phyloP scores from a whole-genome alignment of 169 alveolate genomes.

The Plasmodium fragile region DNA sequence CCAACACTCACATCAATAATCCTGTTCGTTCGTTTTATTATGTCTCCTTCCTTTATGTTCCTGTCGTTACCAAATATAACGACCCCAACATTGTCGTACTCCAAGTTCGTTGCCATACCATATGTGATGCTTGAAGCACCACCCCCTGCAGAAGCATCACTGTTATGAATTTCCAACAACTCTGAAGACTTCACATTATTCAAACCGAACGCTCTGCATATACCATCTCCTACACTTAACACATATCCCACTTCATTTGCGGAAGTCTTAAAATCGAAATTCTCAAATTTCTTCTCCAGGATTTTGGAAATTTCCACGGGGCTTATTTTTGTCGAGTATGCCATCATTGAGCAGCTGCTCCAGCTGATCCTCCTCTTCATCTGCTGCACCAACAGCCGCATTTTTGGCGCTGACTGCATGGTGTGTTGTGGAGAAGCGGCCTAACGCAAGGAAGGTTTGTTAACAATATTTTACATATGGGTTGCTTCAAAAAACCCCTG shows the following conservation, averaged over 20 bases:
- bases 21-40: constrained; percentile 95
- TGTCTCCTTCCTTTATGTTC: constrained; percentile 96
- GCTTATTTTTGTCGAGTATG: constrained; percentile 84
- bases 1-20: constrained; percentile 98
- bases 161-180: constrained; percentile 94
- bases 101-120: constrained; percentile 99
- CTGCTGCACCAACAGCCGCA: background rate
- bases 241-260: constrained; percentile 95
- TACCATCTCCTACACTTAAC: constrained; percentile 97
- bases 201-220: constrained; percentile 97
- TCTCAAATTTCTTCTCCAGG: constrained; percentile 86
- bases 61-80: constrained; percentile 98
- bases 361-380: constrained; percentile 14
- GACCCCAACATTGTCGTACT: constrained; percentile 97
- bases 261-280: constrained; percentile 85
- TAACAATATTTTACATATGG: background rate
- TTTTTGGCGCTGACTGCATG: background rate
- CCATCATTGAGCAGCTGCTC: background rate
- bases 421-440: background rate
- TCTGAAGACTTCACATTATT: constrained; percentile 97
- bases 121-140: constrained; percentile 80
- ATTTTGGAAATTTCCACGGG: constrained; percentile 90
- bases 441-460: background rate
- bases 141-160: constrained; percentile 70
- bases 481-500: background rate